Evolutionary conservation across 257 asterid genomes (phyloP), one percentile per base, ranked within the genome.

Genomic region (Scutellaria galericulata): DNA sequence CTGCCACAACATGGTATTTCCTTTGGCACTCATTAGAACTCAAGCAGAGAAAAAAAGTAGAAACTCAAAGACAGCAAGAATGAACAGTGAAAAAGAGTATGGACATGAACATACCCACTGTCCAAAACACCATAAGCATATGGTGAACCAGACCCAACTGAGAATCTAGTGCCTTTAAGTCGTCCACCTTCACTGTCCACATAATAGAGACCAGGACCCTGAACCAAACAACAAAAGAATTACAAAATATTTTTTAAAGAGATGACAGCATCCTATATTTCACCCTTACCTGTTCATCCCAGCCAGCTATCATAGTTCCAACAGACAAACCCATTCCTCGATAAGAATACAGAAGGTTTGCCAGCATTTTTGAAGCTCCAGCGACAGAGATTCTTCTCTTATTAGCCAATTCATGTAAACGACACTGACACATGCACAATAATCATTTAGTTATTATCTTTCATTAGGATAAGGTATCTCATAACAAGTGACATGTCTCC

Each of bases 161-260:
- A 95, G 84, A 92, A 91, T 79, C 89, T 83, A 65, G 80, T 86
- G 85, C 99, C 99, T 83, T 94, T 94, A 39, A 94, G 96, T 71
- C 98, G 81, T 45, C 98, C 99, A 42, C 99, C 99, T 75, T 94
- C 99, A 74, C 98, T 94, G 79, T 94, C 99, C 65, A 91, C 98
- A 35, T 91, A 91, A 57, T 94, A 90, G 22, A 94, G 92, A 51
- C 95, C 97, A 57, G 98, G 98, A 63, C 99, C 99, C 99, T 94
- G 60, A 58, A 72, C 40, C 71, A 77, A 74, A 72, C 5, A 71
- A n/a, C 60, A 69, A 44, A 73, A 59, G 58, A 9, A n/a, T 73
- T 69, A 55, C 12, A 44, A 39, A 42, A 68, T 1, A 40, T 4
- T 6, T 60, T n/a, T 15, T 15, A 22, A 45, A 20, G 46, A 15